Percentiles rank a stretch among this genome's conserved stretches.
Conservation (phyloP, 179 eudicot genomes). For the Beta corolliflora region DNA sequence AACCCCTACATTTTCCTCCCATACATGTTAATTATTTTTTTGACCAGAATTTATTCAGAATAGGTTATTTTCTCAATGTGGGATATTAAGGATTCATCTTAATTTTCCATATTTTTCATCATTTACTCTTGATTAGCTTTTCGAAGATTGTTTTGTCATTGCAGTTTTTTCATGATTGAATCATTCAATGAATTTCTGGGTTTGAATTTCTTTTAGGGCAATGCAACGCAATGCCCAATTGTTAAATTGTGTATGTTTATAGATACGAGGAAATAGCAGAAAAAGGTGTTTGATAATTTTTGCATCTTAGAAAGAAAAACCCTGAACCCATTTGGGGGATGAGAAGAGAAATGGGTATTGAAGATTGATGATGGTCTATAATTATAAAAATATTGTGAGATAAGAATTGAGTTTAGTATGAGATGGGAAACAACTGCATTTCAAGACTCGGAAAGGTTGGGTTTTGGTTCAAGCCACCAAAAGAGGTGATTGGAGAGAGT, state of each 20-base stretch:
- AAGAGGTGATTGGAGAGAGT: conserved; percentile 15
- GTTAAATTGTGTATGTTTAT: neutral
- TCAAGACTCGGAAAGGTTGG: conserved; percentile 28
- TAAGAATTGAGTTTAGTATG: conserved; percentile 13
- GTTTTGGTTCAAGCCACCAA: conserved; percentile 31
- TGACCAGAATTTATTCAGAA: neutral
- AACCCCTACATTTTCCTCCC: neutral
- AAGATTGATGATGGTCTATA: neutral
- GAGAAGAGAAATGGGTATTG: conserved; percentile 27
- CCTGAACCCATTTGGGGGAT: conserved; percentile 33
- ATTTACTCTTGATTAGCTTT: neutral
- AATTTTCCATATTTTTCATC: neutral
- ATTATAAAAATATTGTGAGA: neutral
- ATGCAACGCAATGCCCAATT: conserved; percentile 1
- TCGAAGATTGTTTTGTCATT: neutral
- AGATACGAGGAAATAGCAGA: neutral
- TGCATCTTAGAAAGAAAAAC: conserved; percentile 8
- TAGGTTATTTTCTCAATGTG: conserved; percentile 8
- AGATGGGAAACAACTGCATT: conserved; percentile 46
- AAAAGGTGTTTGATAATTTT: neutral
- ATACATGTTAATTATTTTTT: neutral
- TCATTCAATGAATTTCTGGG: neutral
- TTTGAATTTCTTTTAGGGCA: neutral
- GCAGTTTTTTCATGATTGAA: neutral
- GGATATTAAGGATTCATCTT: conserved; percentile 18